These are phyloP conservation scores for Ceraceosorus guamensis DNA, from an alignment of 1,284 basidiomycete genomes.

Conservation along the genomic window DNA sequence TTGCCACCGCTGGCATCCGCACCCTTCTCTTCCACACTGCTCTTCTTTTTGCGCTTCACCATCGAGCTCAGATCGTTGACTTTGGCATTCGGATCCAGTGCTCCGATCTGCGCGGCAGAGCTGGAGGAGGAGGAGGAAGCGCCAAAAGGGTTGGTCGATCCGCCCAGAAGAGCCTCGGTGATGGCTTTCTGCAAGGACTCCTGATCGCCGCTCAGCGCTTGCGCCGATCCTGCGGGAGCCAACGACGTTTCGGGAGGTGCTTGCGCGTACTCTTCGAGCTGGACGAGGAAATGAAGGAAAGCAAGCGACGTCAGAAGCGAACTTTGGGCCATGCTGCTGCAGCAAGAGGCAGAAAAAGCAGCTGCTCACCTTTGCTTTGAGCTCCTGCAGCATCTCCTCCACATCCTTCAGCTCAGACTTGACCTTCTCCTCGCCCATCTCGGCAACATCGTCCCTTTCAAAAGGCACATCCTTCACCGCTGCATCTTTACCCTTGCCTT, in stretches of 20 bases:
- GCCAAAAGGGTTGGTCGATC: constrained; percentile 12
- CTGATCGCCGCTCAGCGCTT: constrained; percentile 11
- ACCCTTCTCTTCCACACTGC: constrained; percentile 9
- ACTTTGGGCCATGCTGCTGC: neutral
- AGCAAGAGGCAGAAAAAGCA: neutral
- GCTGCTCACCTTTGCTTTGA: constrained; percentile 30
- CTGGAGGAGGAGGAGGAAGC: neutral
- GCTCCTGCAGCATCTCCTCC: constrained; percentile 33
- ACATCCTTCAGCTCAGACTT: constrained; percentile 32
- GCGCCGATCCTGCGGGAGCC: neutral
- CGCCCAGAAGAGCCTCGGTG: constrained; percentile 41
- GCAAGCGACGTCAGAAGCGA: too few species aligned
- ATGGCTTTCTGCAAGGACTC: constrained; percentile 40
- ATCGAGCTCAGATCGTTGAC: constrained; percentile 35
- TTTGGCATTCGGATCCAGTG: constrained; percentile 12
- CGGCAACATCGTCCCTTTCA: constrained; percentile 31
- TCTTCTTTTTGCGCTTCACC: constrained; percentile 40
- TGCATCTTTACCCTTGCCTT: constrained; percentile 6
- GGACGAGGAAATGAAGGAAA: neutral
- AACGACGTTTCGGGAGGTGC: neutral
- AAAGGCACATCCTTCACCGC: neutral
- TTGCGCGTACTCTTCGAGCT: constrained; percentile 35
- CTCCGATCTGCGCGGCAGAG: neutral
- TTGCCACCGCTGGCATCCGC: constrained; percentile 6
- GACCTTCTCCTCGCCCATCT: constrained; percentile 19